These are phyloP conservation scores for Debaryomyces maramus DNA, from an alignment of 805 yeast species.

Conservation along the genomic window DNA sequence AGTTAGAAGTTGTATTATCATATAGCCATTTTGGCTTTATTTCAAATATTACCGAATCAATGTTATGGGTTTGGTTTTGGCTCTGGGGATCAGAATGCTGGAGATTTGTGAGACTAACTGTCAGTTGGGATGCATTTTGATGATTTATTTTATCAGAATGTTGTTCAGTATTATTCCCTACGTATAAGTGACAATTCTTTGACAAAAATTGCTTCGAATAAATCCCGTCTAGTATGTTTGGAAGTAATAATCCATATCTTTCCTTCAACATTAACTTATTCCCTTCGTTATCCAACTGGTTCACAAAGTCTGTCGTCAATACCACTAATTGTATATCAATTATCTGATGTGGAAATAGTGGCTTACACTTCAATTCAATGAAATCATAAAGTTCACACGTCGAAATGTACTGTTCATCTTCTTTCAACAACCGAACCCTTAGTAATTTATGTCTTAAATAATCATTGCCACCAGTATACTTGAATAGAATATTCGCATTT, in stretches of 20 bases:
- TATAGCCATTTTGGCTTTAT: slow-evolving; percentile 65
- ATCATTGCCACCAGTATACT: slow-evolving; percentile 37
- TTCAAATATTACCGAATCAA: slow-evolving; percentile 38
- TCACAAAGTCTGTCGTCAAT: slow-evolving; percentile 30
- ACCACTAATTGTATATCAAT: slow-evolving; percentile 34
- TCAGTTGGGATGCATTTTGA: not conserved
- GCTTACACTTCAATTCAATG: slow-evolving; percentile 34
- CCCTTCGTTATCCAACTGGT: slow-evolving; percentile 26
- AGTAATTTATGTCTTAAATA: slow-evolving; percentile 36
- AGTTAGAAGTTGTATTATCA: slow-evolving; percentile 41
- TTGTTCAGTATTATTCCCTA: slow-evolving; percentile 9
- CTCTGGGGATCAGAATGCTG: slow-evolving; percentile 3
- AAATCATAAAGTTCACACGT: slow-evolving; percentile 45
- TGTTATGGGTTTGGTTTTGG: not conserved
- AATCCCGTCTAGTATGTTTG: slow-evolving; percentile 39
- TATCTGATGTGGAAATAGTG: slow-evolving; percentile 28
- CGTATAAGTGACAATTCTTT: slow-evolving; percentile 36
- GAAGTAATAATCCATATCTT: slow-evolving; percentile 43
- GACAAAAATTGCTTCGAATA: slow-evolving; percentile 28
- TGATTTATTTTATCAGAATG: not conserved
- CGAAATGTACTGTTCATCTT: slow-evolving; percentile 34
- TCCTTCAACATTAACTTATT: slow-evolving; percentile 36
- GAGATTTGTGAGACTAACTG: slow-evolving; percentile 2
- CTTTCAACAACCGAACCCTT: slow-evolving; percentile 35
- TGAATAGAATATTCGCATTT: slow-evolving; percentile 48